A percentile compares a stretch with the other conserved stretches of the same genome.
phyloP scores from a whole-genome alignment of 2,329 filamentous ascomycete species.

The Clonostachys chloroleuca region DNA sequence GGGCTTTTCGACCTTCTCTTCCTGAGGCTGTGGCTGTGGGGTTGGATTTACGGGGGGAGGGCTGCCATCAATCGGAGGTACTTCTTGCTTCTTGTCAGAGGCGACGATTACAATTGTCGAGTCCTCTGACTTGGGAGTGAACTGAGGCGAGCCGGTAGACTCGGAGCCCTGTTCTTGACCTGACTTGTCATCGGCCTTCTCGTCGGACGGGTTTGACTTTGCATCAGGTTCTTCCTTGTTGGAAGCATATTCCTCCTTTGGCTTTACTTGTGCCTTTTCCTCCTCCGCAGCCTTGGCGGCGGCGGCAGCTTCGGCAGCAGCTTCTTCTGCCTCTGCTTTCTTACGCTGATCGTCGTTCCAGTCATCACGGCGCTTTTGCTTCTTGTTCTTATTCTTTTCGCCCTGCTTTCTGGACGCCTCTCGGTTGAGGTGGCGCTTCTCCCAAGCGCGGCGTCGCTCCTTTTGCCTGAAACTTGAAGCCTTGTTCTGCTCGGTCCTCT shows the following conservation, averaged over 20 bases:
- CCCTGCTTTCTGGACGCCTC: conserved; percentile 33
- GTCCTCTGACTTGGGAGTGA: conserved; percentile 22
- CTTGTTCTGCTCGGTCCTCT: conserved; percentile 44
- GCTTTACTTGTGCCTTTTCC: conserved; percentile 4
- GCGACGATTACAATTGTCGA: conserved; percentile 10
- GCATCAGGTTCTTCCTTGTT: conserved; percentile 3
- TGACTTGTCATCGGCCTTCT: conserved; percentile 6
- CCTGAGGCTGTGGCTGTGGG: conserved; percentile 2
- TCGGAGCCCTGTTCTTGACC: conserved; percentile 9
- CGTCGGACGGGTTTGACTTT: not conserved
- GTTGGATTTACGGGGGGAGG: conserved; percentile 10
- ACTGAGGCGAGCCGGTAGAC: conserved; percentile 20
- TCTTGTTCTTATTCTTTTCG: conserved; percentile 30
- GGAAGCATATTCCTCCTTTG: conserved; percentile 5
- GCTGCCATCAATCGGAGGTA: conserved; percentile 18
- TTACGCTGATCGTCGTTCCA: conserved; percentile 18
- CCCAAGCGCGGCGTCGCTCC: conserved; percentile 43
- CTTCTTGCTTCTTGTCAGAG: conserved; percentile 23
- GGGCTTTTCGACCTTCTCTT: conserved; percentile 8
- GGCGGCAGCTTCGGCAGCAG: conserved; percentile 17
- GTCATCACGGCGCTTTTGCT: conserved; percentile 17
- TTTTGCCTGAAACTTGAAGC: conserved; percentile 37
- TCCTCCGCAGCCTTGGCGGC: conserved; percentile 6
- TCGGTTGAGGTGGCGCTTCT: conserved; percentile 38
- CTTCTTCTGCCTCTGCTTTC: conserved; percentile 17